Evolutionary conservation across 106 monocot species (phyloP).

Genomic region (Posidonia australis): DNA sequence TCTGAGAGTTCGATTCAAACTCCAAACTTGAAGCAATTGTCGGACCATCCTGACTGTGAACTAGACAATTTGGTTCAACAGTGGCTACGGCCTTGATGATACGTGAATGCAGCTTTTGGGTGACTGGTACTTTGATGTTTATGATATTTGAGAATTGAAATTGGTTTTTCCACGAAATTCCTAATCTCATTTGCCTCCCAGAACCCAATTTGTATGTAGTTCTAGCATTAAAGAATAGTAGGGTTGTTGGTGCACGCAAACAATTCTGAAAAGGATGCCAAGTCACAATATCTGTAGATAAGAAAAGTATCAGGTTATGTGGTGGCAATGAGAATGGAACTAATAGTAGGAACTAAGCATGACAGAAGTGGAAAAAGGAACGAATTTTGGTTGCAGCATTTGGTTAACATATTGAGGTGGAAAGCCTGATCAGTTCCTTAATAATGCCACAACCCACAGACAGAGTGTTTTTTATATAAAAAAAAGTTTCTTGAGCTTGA

Average conservation of each 20-base stretch:
- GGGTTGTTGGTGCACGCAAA: conserved; percentile 11
- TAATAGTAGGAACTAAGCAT: background rate
- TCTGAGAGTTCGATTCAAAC: conserved; percentile 20
- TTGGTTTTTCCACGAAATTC: conserved; percentile 19
- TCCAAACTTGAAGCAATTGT: conserved; percentile 13
- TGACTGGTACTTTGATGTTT: conserved; percentile 5
- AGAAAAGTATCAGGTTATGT: background rate
- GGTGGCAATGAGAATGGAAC: background rate
- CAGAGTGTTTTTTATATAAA: no score
- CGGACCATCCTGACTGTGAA: conserved; percentile 14
- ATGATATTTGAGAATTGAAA: conserved; percentile 13
- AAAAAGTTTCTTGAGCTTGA: no score
- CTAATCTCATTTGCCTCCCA: conserved; percentile 13
- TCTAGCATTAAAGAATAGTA: conserved; percentile 24
- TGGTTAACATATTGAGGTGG: no score
- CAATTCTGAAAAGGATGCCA: conserved; percentile 17
- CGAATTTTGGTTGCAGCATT: background rate
- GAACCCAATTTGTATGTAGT: conserved; percentile 6
- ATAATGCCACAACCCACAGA: no score
- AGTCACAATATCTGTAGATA: conserved; percentile 26
- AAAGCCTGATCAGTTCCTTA: no score
- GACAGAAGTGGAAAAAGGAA: background rate
- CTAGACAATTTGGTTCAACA: conserved; percentile 27
- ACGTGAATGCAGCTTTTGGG: conserved; percentile 6
- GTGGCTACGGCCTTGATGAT: conserved; percentile 44